phyloP scores from a whole-genome alignment of 305 asterid genomes.

The Fraxinus albicans region DNA sequence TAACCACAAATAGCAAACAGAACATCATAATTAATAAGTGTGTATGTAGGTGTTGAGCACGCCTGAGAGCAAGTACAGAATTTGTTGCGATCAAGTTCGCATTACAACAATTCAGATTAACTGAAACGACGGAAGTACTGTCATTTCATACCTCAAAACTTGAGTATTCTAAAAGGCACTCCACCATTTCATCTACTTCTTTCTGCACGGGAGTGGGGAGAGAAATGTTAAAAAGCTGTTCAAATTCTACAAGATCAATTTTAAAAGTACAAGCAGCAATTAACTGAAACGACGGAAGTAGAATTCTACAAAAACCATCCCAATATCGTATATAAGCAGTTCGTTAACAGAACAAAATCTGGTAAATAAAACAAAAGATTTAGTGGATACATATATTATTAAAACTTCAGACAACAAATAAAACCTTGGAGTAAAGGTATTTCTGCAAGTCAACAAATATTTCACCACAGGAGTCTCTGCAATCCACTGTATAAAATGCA shows the following conservation, averaged over 20 bases:
- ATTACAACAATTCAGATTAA: not conserved
- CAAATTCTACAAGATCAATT: slow-evolving; percentile 1
- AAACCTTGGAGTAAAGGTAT: slow-evolving; percentile 74
- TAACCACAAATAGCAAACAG: slow-evolving; percentile 10
- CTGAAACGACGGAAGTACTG: not conserved
- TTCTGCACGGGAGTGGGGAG: slow-evolving; percentile 46
- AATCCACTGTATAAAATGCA: slow-evolving; percentile 85
- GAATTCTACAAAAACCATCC: not conserved
- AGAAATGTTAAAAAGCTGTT: slow-evolving; percentile 11
- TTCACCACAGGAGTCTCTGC: slow-evolving; percentile 95
- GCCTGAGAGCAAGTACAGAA: not conserved
- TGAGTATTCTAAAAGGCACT: slow-evolving; percentile 66
- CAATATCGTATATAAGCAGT: not conserved
- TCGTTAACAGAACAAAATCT: slow-evolving; percentile 3
- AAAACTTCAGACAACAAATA: not conserved
- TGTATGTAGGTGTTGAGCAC: not conserved
- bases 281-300: not conserved
- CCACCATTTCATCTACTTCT: slow-evolving; percentile 57
- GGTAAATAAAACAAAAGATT: not conserved
- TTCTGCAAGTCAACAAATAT: slow-evolving; percentile 92
- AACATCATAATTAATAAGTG: not conserved
- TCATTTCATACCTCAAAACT: slow-evolving; percentile 70
- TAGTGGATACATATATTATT: not conserved
- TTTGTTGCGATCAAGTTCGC: not conserved
- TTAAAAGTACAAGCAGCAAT: not conserved